Evolutionary conservation across 139 green algal species (phyloP), one percentile per base, ranked within the genome.

Genomic region (Axilococcus clingmanii): DNA sequence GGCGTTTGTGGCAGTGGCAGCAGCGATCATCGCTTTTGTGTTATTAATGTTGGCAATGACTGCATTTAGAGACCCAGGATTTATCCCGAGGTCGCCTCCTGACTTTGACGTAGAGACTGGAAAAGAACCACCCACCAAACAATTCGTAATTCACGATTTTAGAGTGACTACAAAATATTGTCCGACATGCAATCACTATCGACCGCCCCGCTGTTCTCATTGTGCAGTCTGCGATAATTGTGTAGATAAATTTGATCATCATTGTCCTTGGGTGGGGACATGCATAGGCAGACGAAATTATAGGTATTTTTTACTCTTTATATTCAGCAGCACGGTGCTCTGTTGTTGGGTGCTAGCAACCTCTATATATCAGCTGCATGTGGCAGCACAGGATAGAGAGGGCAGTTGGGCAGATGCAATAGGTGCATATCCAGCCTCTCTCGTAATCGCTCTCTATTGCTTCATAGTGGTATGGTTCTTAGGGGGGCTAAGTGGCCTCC

Each of bases 181-280:
- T 68, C 61, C 79, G 34, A 91, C 82, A 0, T 90, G 80, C 67
- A 75, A 86, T 68, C 81, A 96, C 53, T 97, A 94, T 74, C 82
- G 88, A 52, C 91, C 91, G 12, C 91, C 91, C 5, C 76, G 91
- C 16, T 86, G 80, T 40, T 84, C 83, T 56, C 91, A 98, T 77
- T 98, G 91, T 62, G 84, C 74, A 14, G 84, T 98, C 16, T 95
- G 88, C 55, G 88, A 98, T 77, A 95, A 96, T 77, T 98, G 91
- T 69, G 88, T 97, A 14, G 78, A 94, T 68, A 81, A 82, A 29
- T 98, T 98, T 61, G 91, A 98, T 75, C 91, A 98, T 72, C 89
- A 98, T 63, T 98, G 91, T 68, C 91, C 91, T 20, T 98, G 91
- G 91, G 89, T 98, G 14, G 91, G 91, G 49, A 91, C 76, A 22